Percentiles rank a stretch among this genome's conserved stretches.
phyloP scores from a whole-genome alignment of 192 early-diverging fungal genomes.

The Pilaira anomala region DNA sequence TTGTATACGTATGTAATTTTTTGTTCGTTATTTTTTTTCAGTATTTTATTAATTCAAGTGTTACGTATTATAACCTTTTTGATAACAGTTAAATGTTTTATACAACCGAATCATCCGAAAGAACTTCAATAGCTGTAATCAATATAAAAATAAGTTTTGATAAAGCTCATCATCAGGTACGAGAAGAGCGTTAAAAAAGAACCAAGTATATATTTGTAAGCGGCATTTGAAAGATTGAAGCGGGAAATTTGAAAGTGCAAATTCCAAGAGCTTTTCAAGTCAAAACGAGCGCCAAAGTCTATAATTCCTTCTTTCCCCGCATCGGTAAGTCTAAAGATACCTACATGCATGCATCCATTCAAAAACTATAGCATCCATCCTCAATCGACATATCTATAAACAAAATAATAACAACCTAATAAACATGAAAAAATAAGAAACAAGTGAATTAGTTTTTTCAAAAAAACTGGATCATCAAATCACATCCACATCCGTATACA shows the following conservation, averaged over 20 bases:
- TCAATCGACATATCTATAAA: neutral
- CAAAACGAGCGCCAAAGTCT: neutral
- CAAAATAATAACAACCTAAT: neutral
- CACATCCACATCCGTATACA: neutral
- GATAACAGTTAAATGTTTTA: too few species aligned
- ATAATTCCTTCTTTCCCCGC: constrained; percentile 23
- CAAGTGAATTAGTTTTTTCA: neutral
- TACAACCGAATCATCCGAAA: too few species aligned
- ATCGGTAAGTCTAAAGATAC: constrained; percentile 15
- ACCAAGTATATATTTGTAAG: too few species aligned
- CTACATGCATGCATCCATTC: constrained; percentile 7
- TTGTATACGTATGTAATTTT: too few species aligned
- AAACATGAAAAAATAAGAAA: neutral
- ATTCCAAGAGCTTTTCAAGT: neutral
- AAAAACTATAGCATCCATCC: neutral
- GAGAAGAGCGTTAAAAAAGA: too few species aligned
- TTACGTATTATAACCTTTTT: too few species aligned
- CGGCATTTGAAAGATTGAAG: neutral
- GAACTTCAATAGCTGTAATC: too few species aligned
- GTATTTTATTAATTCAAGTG: too few species aligned
- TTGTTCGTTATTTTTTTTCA: too few species aligned
- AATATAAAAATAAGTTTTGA: too few species aligned
- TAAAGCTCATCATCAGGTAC: too few species aligned
- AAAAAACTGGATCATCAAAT: neutral
- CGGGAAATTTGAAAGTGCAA: neutral